A percentile compares a stretch with the other conserved stretches of the same genome.
These are phyloP conservation scores for Fremontodendron californicum DNA, from an alignment of 345 rosid genomes.

Conservation along the genomic window DNA sequence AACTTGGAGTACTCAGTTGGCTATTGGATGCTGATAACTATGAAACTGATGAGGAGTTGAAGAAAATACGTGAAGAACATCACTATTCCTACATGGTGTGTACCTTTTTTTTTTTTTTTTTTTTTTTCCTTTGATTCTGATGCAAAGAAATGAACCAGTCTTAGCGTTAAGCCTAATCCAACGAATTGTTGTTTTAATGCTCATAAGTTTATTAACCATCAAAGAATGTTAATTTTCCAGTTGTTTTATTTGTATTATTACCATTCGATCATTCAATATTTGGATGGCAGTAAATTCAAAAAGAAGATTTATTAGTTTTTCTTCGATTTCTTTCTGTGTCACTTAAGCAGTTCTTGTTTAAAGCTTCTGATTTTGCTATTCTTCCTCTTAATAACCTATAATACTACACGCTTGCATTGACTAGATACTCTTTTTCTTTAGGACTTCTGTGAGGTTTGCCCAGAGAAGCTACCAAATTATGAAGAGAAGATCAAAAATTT, in stretches of 20 bases:
- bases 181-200: background rate
- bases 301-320: background rate
- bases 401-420: background rate
- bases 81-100: slow-evolving; percentile 89
- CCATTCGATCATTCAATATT: background rate
- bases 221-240: background rate
- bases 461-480: slow-evolving; percentile 81
- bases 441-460: slow-evolving; percentile 89
- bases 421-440: slow-evolving; percentile 17
- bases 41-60: slow-evolving; percentile 81
- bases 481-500: slow-evolving; percentile 81
- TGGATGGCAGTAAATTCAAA: background rate
- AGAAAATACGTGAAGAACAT: slow-evolving; percentile 78
- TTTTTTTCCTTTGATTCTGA: background rate
- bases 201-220: background rate
- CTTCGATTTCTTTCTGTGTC: background rate
- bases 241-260: background rate
- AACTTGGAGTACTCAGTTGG: slow-evolving; percentile 92
- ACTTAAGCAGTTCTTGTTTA: background rate
- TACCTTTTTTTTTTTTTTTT: background rate
- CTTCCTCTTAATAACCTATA: background rate
- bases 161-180: background rate
- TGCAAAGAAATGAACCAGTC: background rate
- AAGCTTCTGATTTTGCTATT: background rate
- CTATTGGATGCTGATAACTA: slow-evolving; percentile 81